phyloP scores from a whole-genome alignment of 169 alveolate species.

The Miamiensis avidus region DNA sequence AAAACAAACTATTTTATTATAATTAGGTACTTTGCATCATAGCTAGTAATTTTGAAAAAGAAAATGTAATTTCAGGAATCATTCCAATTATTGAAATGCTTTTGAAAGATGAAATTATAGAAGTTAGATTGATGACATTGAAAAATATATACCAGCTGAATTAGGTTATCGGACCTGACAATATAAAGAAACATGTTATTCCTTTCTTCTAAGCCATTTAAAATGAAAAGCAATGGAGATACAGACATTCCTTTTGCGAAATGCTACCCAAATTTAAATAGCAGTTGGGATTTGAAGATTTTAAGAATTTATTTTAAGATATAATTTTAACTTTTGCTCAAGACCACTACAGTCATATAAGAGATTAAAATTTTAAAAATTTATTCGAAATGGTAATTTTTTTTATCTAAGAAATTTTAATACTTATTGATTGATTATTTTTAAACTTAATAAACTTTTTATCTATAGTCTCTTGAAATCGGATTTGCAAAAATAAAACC shows the following conservation, averaged over 20 bases:
- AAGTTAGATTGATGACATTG: conserved; percentile 35
- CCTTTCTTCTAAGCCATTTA: conserved; percentile 32
- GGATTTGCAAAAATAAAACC: conserved; percentile 30
- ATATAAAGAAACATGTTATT: conserved; percentile 30
- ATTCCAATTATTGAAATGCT: conserved; percentile 37
- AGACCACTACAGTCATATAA: conserved; percentile 35
- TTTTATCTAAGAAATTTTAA: no score
- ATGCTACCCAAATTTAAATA: conserved; percentile 30
- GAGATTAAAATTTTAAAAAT: conserved; percentile 35
- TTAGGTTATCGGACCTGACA: conserved; percentile 26
- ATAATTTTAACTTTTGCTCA: conserved; percentile 15
- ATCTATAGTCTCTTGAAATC: neutral
- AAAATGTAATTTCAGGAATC: conserved; percentile 22
- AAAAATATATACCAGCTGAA: conserved; percentile 29
- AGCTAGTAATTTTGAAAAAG: conserved; percentile 14
- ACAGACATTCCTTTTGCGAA: conserved; percentile 24
- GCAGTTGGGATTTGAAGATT: conserved; percentile 30
- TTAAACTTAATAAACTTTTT: no score
- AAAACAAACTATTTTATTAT: no score
- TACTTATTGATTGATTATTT: no score
- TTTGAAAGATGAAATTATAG: conserved; percentile 40
- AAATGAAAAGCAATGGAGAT: conserved; percentile 47
- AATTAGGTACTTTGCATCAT: conserved; percentile 12
- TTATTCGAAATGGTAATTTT: neutral
- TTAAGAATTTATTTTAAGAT: conserved; percentile 11